Percentiles rank a stretch among this genome's conserved stretches.
Evolutionary conservation across 1,284 basidiomycete species (phyloP).

Genomic region (Entoloma clypeatum): DNA sequence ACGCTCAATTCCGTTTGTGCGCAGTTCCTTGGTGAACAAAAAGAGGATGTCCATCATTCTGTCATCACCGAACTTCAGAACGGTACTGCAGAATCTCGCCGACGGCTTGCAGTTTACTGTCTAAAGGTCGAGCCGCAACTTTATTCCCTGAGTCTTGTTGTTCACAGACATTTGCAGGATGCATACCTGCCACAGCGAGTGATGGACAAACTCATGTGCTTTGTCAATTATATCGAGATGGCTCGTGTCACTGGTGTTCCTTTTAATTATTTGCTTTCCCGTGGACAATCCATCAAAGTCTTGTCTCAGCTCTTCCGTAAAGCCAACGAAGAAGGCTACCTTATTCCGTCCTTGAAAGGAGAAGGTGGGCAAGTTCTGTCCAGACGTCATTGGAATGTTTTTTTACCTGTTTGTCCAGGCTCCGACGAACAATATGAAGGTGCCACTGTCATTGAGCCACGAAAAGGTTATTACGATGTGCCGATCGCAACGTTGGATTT

Average conservation of each 20-base stretch:
- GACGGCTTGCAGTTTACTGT: conserved; percentile 92
- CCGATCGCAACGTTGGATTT: conserved; percentile 97
- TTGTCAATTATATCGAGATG: conserved; percentile 96
- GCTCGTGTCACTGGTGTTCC: conserved; percentile 96
- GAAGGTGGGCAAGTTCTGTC: conserved; percentile 54
- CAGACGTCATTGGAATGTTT: neutral
- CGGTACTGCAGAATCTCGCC: conserved; percentile 85
- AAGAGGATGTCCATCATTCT: conserved; percentile 96
- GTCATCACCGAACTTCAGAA: conserved; percentile 97
- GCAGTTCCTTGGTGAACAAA: conserved; percentile 94
- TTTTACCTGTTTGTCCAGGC: conserved; percentile 39
- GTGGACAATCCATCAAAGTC: conserved; percentile 96
- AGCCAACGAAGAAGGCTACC: conserved; percentile 84
- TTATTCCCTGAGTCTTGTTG: conserved; percentile 6
- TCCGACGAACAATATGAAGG: conserved; percentile 95
- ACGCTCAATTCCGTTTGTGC: conserved; percentile 95
- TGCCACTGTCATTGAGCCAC: conserved; percentile 94
- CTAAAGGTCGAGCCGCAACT: conserved; percentile 61
- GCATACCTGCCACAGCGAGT: conserved; percentile 93
- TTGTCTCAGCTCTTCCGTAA: conserved; percentile 89
- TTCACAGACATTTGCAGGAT: conserved; percentile 52
- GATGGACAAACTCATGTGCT: conserved; percentile 96
- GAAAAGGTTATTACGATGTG: conserved; percentile 89
- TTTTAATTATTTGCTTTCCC: conserved; percentile 88
- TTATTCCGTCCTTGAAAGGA: conserved; percentile 78